phyloP scores from a whole-genome alignment of 495 filamentous ascomycete genomes.

The Neurospora discreta region DNA sequence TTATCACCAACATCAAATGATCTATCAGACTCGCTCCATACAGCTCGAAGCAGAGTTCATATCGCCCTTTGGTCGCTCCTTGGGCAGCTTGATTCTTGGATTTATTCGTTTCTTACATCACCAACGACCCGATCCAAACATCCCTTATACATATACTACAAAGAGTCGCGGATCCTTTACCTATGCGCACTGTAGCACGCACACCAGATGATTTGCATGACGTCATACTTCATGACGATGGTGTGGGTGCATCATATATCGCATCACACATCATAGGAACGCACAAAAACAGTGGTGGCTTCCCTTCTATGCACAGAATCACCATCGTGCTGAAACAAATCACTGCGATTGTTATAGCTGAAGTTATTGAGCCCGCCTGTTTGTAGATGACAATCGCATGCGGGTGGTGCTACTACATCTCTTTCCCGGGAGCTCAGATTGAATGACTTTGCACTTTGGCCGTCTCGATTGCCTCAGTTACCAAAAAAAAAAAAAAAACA shows the following conservation, averaged over 20 bases:
- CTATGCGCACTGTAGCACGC: background rate
- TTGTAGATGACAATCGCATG: background rate
- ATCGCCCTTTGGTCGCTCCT: background rate
- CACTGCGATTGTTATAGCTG: background rate
- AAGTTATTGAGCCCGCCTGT: background rate
- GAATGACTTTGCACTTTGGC: background rate
- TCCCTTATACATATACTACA: background rate
- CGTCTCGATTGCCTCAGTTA: too few relatives aligned
- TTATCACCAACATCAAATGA: background rate
- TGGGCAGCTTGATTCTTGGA: background rate
- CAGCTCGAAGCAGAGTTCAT: background rate
- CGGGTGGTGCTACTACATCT: background rate
- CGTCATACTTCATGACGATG: background rate
- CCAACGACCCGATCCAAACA: background rate
- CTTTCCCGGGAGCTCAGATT: background rate
- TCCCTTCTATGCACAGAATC: background rate
- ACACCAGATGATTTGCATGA: background rate
- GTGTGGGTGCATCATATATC: background rate
- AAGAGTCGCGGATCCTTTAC: background rate
- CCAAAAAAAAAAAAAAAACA: too few relatives aligned
- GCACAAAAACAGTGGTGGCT: background rate
- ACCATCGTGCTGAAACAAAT: background rate
- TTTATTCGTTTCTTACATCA: background rate
- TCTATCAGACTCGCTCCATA: background rate
- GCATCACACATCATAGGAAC: background rate